phyloP scores from a whole-genome alignment of 2,329 filamentous ascomycete genomes.

The Arthrobotrys sinensis region DNA sequence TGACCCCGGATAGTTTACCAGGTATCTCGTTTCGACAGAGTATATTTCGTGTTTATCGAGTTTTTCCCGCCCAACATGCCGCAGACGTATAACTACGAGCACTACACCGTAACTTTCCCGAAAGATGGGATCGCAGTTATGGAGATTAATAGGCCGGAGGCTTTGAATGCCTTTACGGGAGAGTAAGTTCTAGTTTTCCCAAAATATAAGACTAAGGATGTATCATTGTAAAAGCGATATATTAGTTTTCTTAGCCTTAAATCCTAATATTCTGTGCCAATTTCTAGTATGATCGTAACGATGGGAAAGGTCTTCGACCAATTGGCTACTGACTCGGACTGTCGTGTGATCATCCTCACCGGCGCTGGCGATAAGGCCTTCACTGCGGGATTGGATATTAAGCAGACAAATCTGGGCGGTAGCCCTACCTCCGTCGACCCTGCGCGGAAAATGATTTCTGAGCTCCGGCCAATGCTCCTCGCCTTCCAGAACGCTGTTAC shows the following conservation, averaged over 20 bases:
- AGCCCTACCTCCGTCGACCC: constrained; percentile 70
- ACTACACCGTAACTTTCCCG: constrained; percentile 83
- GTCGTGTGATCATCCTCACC: constrained; percentile 84
- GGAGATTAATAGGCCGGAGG: constrained; percentile 87
- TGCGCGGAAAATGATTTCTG: constrained; percentile 75
- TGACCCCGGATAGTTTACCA: constrained; percentile 14
- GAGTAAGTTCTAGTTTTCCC: constrained; percentile 68
- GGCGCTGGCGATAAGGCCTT: constrained; percentile 88
- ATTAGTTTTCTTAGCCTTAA: not conserved
- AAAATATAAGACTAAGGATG: constrained; percentile 2
- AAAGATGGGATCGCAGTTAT: constrained; percentile 85
- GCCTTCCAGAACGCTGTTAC: constrained; percentile 86
- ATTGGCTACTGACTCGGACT: constrained; percentile 79
- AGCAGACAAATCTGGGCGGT: constrained; percentile 72
- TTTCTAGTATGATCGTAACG: constrained; percentile 82
- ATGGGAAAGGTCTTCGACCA: constrained; percentile 79
- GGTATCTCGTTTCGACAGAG: constrained; percentile 20
- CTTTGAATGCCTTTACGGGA: constrained; percentile 89
- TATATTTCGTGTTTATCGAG: constrained; percentile 31
- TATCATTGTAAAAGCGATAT: not conserved
- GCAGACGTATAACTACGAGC: constrained; percentile 70
- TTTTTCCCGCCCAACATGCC: constrained; percentile 43
- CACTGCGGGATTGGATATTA: constrained; percentile 86
- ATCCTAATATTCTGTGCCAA: not conserved
- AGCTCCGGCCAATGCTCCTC: constrained; percentile 77